phyloP scores from a whole-genome alignment of 2,329 filamentous ascomycete species.

The Pezicula radicicola region DNA sequence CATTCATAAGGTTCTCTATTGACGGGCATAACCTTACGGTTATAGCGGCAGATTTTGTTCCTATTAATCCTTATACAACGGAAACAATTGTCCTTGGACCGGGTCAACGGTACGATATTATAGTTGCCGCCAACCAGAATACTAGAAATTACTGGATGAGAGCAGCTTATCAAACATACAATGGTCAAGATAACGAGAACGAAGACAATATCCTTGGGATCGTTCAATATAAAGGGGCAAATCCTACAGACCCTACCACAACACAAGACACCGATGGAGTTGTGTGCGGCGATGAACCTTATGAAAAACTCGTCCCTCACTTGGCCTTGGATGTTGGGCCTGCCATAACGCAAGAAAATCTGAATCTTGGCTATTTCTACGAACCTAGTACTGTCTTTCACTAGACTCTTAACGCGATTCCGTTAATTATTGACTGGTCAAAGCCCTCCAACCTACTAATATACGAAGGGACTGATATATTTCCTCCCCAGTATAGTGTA shows the following conservation, averaged over 20 bases:
- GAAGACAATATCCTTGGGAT: conserved; percentile 44
- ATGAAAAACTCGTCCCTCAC: conserved; percentile 16
- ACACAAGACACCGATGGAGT: conserved; percentile 7
- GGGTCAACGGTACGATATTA: conserved; percentile 34
- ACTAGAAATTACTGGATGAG: conserved; percentile 56
- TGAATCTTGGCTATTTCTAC: conserved; percentile 40
- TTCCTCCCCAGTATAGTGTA: too few species aligned
- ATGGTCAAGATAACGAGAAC: conserved; percentile 42
- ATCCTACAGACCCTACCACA: conserved; percentile 30
- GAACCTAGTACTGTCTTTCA: too few species aligned
- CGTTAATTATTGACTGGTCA: too few species aligned
- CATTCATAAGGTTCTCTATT: conserved; percentile 39
- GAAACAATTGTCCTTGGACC: conserved; percentile 38
- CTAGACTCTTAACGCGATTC: too few species aligned
- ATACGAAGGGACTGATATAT: too few species aligned
- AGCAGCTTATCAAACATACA: conserved; percentile 49
- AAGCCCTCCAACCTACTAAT: too few species aligned
- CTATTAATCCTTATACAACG: conserved; percentile 48
- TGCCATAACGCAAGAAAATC: conserved; percentile 18
- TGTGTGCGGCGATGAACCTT: conserved; percentile 19
- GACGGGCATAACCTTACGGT: conserved; percentile 54
- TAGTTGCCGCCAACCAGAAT: conserved; percentile 35
- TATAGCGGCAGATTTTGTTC: conserved; percentile 52
- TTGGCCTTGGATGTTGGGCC: neutral
- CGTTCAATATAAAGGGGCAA: conserved; percentile 39